Evolutionary conservation across 768 basidiomycete genomes (phyloP), one percentile per base, ranked within the genome.

Genomic region (Tricholoma hemisulphureum): DNA sequence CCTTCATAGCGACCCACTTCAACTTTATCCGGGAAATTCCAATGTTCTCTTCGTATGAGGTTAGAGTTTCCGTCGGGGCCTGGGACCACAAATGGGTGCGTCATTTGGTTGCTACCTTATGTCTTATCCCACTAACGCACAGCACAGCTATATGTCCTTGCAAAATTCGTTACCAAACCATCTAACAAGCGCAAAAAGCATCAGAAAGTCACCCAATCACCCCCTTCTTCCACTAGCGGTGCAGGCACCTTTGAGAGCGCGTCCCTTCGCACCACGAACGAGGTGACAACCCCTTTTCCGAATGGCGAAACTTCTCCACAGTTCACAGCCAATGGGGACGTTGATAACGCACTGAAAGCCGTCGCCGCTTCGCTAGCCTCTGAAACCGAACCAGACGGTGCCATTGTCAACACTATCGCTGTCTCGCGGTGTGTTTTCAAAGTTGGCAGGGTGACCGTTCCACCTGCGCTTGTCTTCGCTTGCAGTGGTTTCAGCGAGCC

Each of bases 31-130:
- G 80, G 14, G 90, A 92, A 70, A 89, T 92, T 21, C 80, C 87
- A 1, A 83, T 86, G 53, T 70, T 88, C 6, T 65, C 78, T 8
- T 68, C 71, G 1, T 91, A 87, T 61, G 87, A 91, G 70, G 77
- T 91, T 9, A 75, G 84, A 37, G 65, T 82, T 10, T 75, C 68
- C 21, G 70, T 89, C 2, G 85, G 74, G 10, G 73, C 79, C 5
- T 92, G 90, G 90, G 89, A 90, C 53, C 72, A 85, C 31, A 92
- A 92, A 81, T 91, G 89, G 89, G 89, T 71, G 18, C 10, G 53
- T 39, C 31, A 35, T 13, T 20, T 4, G 34, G 14, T 39, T 48
- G 3, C 18, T 8, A 9, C 6, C 6, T 28, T 20, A 46, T 32
- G 6, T 0, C 23, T 37, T 32, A 32, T 21, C 31, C 53, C 51